Base-by-base conservation (phyloP, 768 basidiomycete genomes). In the Chalciporus sphaerocephalus region DNA sequence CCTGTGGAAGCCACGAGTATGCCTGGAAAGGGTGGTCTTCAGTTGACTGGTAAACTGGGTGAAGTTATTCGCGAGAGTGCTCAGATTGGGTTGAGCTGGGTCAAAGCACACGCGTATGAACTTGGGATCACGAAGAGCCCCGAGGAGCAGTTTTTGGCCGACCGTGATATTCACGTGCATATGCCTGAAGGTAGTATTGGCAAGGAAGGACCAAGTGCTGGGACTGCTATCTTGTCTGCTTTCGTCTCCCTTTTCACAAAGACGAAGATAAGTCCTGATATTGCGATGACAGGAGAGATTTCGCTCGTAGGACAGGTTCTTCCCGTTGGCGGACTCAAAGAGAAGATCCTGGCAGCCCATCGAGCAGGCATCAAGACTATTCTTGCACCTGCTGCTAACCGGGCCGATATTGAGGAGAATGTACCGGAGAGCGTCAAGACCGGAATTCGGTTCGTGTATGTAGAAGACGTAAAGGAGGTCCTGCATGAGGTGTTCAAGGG, bases 261-360 rank as follows among this genome's bases (percentile, higher is more conserved):
- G 69, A 89, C 83, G 5, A 80, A 72, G 65, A 81, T 97, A 35
- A 76, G 76, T 60, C 88, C 89, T 13, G 91, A 96, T 68, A 89
- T 96, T 44, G 93, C 96, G 6, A 94, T 98, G 92, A 98, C 96
- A 0, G 96, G 96, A 13, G 96, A 99, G 67, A 92, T 99, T 46
- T 92, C 94, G 2, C 81, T 99, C 13, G 86, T 93, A 0, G 96
- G 96, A 0, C 92, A 96, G 66, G 95, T 99, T 8, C 76, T 96
- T 1, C 92, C 95, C 2, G 95, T 99, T 9, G 95, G 95, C 7
- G 95, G 95, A 0, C 69, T 98, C 52, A 97, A 96, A 71, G 90
- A 92, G 71, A 94, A 96, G 74, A 92, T 95, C 51, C 78, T 97
- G 2, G 95, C 95, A 1, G 95, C 96, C 0, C 96, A 99, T 61